Evolutionary conservation across 371 early-diverging fungal genomes (phyloP).

Genomic region (Umbelopsis sp.): DNA sequence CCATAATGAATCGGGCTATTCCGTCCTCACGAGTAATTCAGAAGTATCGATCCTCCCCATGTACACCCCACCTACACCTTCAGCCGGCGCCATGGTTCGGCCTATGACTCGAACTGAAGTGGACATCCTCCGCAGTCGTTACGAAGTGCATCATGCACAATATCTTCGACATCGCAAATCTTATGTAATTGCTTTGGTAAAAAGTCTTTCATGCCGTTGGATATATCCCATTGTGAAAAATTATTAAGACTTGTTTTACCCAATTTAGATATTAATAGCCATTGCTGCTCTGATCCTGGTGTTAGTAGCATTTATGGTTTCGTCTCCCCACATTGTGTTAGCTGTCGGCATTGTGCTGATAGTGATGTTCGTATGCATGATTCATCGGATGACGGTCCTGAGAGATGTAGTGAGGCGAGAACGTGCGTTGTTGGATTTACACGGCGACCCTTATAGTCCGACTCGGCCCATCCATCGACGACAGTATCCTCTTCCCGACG

Average conservation of each 20-base stretch:
- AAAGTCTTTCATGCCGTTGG: not conserved
- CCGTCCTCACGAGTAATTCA: too few relatives aligned
- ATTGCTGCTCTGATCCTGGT: not conserved
- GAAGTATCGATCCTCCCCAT: not conserved
- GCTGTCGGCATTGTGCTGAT: not conserved
- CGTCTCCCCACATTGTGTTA: slow-evolving; percentile 1
- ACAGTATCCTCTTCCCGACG: slow-evolving; percentile 2
- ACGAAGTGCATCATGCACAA: not conserved
- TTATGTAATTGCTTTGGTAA: not conserved
- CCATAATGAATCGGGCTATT: too few relatives aligned
- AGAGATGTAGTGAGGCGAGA: not conserved
- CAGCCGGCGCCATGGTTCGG: not conserved
- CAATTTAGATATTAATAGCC: not conserved
- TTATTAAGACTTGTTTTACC: not conserved
- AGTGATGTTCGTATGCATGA: slow-evolving; percentile 5
- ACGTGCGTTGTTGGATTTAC: not conserved
- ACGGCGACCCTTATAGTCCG: not conserved
- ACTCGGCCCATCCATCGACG: not conserved
- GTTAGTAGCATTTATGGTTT: not conserved
- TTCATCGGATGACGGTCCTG: slow-evolving; percentile 1
- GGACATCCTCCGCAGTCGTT: not conserved
- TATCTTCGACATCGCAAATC: not conserved
- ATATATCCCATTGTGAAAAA: not conserved
- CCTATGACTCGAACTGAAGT: not conserved
- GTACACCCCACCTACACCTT: not conserved